Evolutionary conservation across 1,139 yeast species (phyloP).

Genomic region (Martiniozyma asiatica): DNA sequence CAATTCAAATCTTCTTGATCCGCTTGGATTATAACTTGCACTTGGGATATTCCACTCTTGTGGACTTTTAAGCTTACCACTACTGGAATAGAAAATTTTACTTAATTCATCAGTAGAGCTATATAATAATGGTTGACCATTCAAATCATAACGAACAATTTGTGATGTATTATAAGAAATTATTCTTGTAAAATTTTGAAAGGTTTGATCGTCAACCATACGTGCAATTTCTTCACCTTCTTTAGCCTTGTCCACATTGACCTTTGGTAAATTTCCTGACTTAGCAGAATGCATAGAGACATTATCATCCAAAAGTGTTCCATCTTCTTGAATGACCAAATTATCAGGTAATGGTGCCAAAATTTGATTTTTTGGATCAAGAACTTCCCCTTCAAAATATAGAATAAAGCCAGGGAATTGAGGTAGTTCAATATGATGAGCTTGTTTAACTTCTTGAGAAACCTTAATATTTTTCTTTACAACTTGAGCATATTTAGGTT

Average conservation of each 20-base stretch:
- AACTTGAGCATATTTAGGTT: slow-evolving; percentile 14
- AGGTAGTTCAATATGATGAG: slow-evolving; percentile 25
- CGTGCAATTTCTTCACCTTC: slow-evolving; percentile 31
- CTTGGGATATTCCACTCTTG: slow-evolving; percentile 30
- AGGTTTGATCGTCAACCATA: slow-evolving; percentile 62
- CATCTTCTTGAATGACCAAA: slow-evolving; percentile 10
- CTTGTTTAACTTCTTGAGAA: not conserved
- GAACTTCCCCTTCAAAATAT: slow-evolving; percentile 45
- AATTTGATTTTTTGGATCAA: slow-evolving; percentile 24
- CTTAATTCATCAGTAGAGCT: slow-evolving; percentile 49
- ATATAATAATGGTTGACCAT: slow-evolving; percentile 65
- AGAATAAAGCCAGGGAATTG: slow-evolving; percentile 52
- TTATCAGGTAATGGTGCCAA: slow-evolving; percentile 16
- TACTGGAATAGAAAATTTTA: slow-evolving; percentile 25
- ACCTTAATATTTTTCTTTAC: slow-evolving; percentile 4
- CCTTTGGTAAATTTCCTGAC: slow-evolving; percentile 15
- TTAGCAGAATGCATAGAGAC: slow-evolving; percentile 5
- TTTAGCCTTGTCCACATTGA: slow-evolving; percentile 11
- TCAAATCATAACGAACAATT: slow-evolving; percentile 69
- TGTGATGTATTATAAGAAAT: slow-evolving; percentile 78
- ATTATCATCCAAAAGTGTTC: slow-evolving; percentile 8
- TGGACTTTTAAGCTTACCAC: slow-evolving; percentile 18
- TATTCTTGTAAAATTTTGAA: slow-evolving; percentile 64
- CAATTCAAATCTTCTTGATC: slow-evolving; percentile 59
- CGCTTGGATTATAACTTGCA: slow-evolving; percentile 52